Evolutionary conservation across 2,329 filamentous ascomycete genomes (phyloP).

Genomic region (Tolypocladium amazonense): DNA sequence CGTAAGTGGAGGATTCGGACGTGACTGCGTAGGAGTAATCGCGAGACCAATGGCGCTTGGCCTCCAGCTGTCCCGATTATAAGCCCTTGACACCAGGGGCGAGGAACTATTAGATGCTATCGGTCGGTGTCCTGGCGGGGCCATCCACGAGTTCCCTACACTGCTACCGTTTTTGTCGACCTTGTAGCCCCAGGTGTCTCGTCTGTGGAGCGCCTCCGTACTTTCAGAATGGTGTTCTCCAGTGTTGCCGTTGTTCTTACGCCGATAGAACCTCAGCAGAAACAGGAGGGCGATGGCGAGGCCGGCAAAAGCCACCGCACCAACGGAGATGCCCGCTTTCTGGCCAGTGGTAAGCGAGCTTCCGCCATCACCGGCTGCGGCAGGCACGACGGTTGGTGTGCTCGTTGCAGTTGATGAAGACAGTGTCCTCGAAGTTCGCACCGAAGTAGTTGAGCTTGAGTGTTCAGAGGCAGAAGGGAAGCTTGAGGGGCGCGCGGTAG

Average conservation of each 20-base stretch:
- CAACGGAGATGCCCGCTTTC: conserved; percentile 48
- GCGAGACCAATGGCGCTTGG: conserved; percentile 33
- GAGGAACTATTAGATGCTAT: conserved; percentile 9
- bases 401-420: conserved; percentile 1
- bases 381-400: conserved; percentile 3
- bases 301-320: conserved; percentile 35
- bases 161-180: conserved; percentile 14
- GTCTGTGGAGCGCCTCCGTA: conserved; percentile 4
- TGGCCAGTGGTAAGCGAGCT: conserved; percentile 27
- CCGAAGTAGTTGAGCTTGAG: not conserved
- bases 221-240: not conserved
- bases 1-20: conserved; percentile 10
- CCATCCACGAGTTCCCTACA: conserved; percentile 15
- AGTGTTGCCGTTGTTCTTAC: conserved; percentile 25
- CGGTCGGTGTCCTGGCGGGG: conserved; percentile 10
- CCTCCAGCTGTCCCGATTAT: conserved; percentile 19
- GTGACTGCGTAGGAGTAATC: conserved; percentile 22
- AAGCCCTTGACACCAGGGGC: conserved; percentile 9
- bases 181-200: conserved; percentile 26
- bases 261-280: conserved; percentile 29
- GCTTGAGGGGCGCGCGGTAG: not conserved
- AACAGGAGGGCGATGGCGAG: conserved; percentile 38
- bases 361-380: conserved; percentile 6
- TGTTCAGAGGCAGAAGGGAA: not conserved
- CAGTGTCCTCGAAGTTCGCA: not conserved